These are phyloP conservation scores for Bacidia rubella DNA, from an alignment of 495 filamentous ascomycete species.

Conservation along the genomic window DNA sequence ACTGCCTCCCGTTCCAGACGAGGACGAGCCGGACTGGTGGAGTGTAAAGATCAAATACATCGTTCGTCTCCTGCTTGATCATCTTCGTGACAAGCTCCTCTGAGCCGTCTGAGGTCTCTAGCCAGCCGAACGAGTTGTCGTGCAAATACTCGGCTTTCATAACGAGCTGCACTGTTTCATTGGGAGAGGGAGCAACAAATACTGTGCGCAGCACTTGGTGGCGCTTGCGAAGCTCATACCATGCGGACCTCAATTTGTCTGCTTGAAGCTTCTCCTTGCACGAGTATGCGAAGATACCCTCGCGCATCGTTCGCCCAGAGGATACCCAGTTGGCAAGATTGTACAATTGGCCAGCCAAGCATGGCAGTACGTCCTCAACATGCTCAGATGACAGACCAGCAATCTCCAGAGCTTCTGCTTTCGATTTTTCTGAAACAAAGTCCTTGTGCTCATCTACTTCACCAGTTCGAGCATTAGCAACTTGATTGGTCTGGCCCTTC, in stretches of 20 bases:
- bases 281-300: constrained; percentile 47
- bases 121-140: constrained; percentile 14
- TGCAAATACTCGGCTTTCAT: constrained; percentile 19
- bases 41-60: constrained; percentile 20
- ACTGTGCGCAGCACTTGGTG: constrained; percentile 47
- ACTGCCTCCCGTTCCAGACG: constrained; percentile 17
- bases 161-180: constrained; percentile 25
- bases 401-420: constrained; percentile 17
- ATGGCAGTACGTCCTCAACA: constrained; percentile 45
- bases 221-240: constrained; percentile 39
- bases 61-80: constrained; percentile 12
- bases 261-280: constrained; percentile 23
- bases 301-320: constrained; percentile 44
- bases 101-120: not conserved
- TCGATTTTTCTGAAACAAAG: not conserved
- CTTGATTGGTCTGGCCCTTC: constrained; percentile 4
- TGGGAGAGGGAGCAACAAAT: constrained; percentile 36
- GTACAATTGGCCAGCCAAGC: constrained; percentile 57
- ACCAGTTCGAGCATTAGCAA: not conserved
- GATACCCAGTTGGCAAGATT: constrained; percentile 58
- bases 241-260: constrained; percentile 33
- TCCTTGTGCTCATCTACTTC: not conserved
- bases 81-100: constrained; percentile 4
- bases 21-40: constrained; percentile 19
- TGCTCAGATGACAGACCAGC: constrained; percentile 24